phyloP scores from a whole-genome alignment of 768 basidiomycete genomes.

The Trametes cinnabarina region DNA sequence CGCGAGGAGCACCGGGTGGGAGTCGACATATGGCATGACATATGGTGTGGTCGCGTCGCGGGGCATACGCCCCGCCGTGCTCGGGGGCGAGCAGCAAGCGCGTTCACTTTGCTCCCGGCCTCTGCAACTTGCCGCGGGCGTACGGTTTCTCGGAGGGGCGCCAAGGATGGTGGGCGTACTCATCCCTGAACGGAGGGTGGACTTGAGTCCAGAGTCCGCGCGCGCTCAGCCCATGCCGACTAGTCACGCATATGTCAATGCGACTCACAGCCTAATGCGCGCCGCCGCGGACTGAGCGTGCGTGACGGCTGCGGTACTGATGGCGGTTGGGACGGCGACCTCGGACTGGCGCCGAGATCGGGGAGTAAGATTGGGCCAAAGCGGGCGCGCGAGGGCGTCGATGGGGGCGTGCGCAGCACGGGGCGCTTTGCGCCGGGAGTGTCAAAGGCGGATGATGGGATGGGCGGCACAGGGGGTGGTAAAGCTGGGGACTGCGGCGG shows the following conservation, averaged over 20 bases:
- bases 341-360: slow-evolving; percentile 14
- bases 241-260: slow-evolving; percentile 9
- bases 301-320: slow-evolving; percentile 10
- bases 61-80: not conserved
- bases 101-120: not conserved
- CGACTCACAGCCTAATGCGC: slow-evolving; percentile 14
- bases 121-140: slow-evolving; percentile 1
- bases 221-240: slow-evolving; percentile 11
- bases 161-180: not conserved
- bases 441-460: slow-evolving; percentile 45
- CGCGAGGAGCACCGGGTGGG: not conserved
- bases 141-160: not conserved
- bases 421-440: slow-evolving; percentile 35
- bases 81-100: not conserved
- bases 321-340: slow-evolving; percentile 1
- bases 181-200: not conserved
- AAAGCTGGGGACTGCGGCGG: slow-evolving; percentile 41
- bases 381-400: slow-evolving; percentile 11
- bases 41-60: not conserved
- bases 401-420: slow-evolving; percentile 20
- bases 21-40: not conserved
- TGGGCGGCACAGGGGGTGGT: slow-evolving; percentile 57
- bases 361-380: slow-evolving; percentile 19
- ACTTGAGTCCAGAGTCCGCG: not conserved
- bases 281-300: slow-evolving; percentile 14